Conservation (phyloP, 257 asterid species). For the Solanum arcanum region DNA sequence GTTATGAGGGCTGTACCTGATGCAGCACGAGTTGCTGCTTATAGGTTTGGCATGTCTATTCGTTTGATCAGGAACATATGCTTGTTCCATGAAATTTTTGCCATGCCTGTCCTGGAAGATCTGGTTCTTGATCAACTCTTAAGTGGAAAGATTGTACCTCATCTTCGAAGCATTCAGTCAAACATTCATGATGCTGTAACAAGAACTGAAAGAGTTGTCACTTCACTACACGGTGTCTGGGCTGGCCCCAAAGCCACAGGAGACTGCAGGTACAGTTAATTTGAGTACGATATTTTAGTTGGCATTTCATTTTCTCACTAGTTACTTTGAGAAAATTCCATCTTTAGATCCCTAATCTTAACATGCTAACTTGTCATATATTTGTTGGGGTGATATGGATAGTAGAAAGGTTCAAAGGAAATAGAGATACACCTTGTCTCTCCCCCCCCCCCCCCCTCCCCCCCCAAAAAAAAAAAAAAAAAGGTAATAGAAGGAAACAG, state of each 20-base stretch:
- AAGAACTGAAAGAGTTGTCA: slow-evolving; percentile 70
- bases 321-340: not conserved
- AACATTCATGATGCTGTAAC: slow-evolving; percentile 66
- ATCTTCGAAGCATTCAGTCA: slow-evolving; percentile 66
- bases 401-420: not conserved
- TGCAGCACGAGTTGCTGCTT: slow-evolving; percentile 81
- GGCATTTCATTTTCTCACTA: not conserved
- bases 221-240: slow-evolving; percentile 78
- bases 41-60: slow-evolving; percentile 73
- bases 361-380: not conserved
- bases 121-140: slow-evolving; percentile 77
- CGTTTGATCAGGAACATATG: slow-evolving; percentile 83
- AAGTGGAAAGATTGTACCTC: slow-evolving; percentile 80
- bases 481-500: too few relatives aligned
- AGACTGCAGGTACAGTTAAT: slow-evolving; percentile 42
- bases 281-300: not conserved
- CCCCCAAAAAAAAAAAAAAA: not conserved
- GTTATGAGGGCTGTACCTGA: slow-evolving; percentile 71
- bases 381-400: not conserved
- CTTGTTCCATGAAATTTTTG: slow-evolving; percentile 69
- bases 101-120: slow-evolving; percentile 64
- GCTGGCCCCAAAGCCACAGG: slow-evolving; percentile 62
- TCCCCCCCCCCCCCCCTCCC: too few relatives aligned
- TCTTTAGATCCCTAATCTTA: not conserved
- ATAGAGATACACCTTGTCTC: not conserved